A percentile compares a stretch with the other conserved stretches of the same genome.
These are phyloP conservation scores for Leccinum longicurvipes DNA, from an alignment of 768 basidiomycete species.

Conservation along the genomic window DNA sequence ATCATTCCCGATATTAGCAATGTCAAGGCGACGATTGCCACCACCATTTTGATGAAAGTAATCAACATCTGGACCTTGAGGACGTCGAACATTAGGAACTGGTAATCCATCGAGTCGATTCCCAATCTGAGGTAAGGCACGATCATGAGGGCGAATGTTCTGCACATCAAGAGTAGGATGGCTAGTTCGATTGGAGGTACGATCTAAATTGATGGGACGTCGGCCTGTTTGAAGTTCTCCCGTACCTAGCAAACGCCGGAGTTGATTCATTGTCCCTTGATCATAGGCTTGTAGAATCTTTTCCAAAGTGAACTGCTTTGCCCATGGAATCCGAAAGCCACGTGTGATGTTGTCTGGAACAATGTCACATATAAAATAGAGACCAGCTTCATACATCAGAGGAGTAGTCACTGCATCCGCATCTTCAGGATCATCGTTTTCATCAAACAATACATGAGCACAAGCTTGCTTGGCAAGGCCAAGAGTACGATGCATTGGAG, in stretches of 20 bases:
- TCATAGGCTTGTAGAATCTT: not conserved
- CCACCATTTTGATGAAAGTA: slow-evolving; percentile 1
- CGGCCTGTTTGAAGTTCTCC: not conserved
- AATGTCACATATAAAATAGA: slow-evolving; percentile 4
- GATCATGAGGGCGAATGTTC: not conserved
- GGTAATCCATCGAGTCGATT: not conserved
- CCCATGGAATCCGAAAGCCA: not conserved
- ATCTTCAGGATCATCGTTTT: not conserved
- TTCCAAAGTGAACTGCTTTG: not conserved
- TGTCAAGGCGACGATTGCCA: not conserved
- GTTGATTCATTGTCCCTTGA: not conserved
- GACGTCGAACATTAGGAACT: not conserved
- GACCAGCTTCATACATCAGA: slow-evolving; percentile 8
- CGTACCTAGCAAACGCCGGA: not conserved
- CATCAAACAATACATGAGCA: not conserved
- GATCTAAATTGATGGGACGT: not conserved
- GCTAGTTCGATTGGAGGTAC: not conserved
- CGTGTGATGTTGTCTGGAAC: not conserved
- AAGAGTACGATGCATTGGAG: not conserved
- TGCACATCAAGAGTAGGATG: not conserved
- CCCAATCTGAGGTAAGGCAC: not conserved
- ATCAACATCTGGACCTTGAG: slow-evolving; percentile 4
- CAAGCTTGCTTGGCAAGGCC: not conserved
- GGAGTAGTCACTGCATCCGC: not conserved
- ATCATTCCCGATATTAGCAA: not conserved